Base-by-base conservation (phyloP, 352 stramenopile genomes). In the Globisporangium cederbergense region DNA sequence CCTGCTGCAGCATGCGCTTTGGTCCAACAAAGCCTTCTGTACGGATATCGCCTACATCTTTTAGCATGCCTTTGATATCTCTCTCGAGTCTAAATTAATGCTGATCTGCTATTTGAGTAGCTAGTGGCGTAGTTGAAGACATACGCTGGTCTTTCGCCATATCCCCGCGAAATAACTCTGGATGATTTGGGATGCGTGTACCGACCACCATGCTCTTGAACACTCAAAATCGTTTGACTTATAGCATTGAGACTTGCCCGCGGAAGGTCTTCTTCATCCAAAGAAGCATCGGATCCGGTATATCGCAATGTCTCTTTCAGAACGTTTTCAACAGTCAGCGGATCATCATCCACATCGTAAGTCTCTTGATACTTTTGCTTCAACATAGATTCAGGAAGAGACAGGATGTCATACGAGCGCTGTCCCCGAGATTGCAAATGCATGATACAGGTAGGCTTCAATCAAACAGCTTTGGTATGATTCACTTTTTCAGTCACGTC, bases 231-330 rank as follows among this genome's bases (percentile, higher is more conserved):
- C 20, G 47, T 1, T 28, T 54, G 47, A 11, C 47, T 54, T 32
- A 54, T 32, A 32, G 47, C 16, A 28, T 54, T 54, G 18, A 16
- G 47, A 54, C 18, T 32, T 32, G 47, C 13, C 28, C 47, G 47
- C 20, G 18, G 47, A n/a, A 54, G 20, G 9, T 54, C 47, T 54
- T 54, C 47, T 54, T 54, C 47, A 32, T 32, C 28, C 47, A 54
- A 54, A 28, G 47, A 20, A 20, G 47, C 18, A 54, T 54, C 47
- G 18, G 14, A 54, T 11, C 47, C 47, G 9, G 47, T 54, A 25
- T 54, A 54, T 25, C 47, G 47, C 47, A 54, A 32, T 16, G 47
- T 54, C n/a, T 54, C 47, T 54, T 54, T 54, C 47, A 54, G 36
- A 54, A 54, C 28, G n/a, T 32, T 54, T 53, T 36, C 25, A 54